Conservation (phyloP, 1,139 yeast genomes). For the Kodamaea suecica region DNA sequence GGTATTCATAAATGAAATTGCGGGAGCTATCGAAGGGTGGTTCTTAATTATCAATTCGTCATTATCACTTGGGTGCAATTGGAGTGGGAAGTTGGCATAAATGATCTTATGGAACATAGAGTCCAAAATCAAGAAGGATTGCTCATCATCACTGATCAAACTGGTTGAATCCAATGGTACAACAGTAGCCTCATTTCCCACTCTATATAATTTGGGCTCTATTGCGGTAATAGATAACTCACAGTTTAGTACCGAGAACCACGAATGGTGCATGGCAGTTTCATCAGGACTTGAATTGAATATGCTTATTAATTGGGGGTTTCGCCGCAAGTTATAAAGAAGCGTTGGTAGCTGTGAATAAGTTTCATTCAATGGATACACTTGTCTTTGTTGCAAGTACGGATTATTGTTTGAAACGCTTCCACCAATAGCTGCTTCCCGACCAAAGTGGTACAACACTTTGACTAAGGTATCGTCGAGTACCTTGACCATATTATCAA, state of each 20-base stretch:
- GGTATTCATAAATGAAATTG: constrained; percentile 16
- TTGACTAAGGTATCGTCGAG: constrained; percentile 28
- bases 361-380: constrained; percentile 24
- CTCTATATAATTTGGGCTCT: constrained; percentile 26
- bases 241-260: constrained; percentile 23
- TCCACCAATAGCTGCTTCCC: constrained; percentile 19
- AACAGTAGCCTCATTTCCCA: constrained; percentile 8
- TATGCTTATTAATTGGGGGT: constrained; percentile 32
- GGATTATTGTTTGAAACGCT: constrained; percentile 21
- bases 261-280: constrained; percentile 37
- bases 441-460: constrained; percentile 34
- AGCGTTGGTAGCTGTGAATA: constrained; percentile 28
- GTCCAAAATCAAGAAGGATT: constrained; percentile 30
- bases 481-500: constrained; percentile 25
- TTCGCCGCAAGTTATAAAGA: constrained; percentile 32
- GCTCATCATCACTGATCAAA: constrained; percentile 12
- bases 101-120: constrained; percentile 27
- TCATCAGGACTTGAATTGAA: constrained; percentile 47
- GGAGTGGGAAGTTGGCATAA: constrained; percentile 19
- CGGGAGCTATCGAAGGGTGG: constrained; percentile 11
- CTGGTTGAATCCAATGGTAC: constrained; percentile 22
- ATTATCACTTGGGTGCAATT: constrained; percentile 36
- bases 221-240: constrained; percentile 23
- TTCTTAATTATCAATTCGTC: constrained; percentile 18
- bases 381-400: constrained; percentile 17